A percentile compares a stretch with the other conserved stretches of the same genome.
phyloP scores from a whole-genome alignment of 768 basidiomycete species.

The Postia placenta region DNA sequence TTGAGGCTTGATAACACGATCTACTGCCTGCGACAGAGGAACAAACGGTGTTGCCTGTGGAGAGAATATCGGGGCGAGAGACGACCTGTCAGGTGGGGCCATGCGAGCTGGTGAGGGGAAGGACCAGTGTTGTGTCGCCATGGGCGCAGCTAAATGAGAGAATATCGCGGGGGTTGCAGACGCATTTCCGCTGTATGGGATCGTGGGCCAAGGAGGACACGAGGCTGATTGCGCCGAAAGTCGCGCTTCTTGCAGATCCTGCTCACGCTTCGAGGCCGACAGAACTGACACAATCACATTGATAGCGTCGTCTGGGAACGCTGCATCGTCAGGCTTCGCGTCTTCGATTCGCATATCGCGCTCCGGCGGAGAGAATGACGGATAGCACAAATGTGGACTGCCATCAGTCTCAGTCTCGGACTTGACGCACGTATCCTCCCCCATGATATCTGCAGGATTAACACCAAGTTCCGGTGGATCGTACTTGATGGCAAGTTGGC shows the following conservation, averaged over 20 bases:
- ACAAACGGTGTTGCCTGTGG: background rate
- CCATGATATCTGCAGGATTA: constrained; percentile 35
- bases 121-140: background rate
- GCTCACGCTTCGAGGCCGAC: constrained; percentile 11
- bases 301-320: constrained; percentile 19
- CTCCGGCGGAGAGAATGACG: background rate
- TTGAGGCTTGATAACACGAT: constrained; percentile 10
- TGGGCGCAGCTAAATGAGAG: background rate
- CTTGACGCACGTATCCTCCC: constrained; percentile 3
- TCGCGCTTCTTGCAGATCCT: constrained; percentile 1
- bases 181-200: background rate
- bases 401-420: background rate
- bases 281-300: constrained; percentile 21
- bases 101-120: background rate
- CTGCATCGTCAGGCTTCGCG: constrained; percentile 1
- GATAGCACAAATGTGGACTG: background rate
- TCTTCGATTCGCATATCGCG: background rate
- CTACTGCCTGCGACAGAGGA: background rate
- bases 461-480: constrained; percentile 23
- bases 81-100: background rate
- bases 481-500: constrained; percentile 16
- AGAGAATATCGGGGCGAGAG: background rate
- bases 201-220: background rate
- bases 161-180: background rate
- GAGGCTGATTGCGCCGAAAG: background rate